Evolutionary conservation across 2,329 filamentous ascomycete species (phyloP).

Genomic region (Samsoniella hepiali): DNA sequence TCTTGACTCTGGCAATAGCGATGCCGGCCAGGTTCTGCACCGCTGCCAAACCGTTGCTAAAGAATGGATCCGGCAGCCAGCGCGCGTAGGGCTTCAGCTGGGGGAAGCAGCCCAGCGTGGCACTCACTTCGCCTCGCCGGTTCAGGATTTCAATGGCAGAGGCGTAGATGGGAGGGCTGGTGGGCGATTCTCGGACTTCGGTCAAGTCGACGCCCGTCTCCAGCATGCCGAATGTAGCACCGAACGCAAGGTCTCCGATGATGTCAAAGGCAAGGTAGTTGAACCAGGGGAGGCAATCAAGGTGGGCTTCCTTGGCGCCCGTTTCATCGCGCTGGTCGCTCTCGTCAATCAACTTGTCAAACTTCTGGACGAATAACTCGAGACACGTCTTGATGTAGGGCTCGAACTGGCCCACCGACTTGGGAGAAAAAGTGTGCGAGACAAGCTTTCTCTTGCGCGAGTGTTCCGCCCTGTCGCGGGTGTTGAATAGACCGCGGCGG

Average conservation of each 20-base stretch:
- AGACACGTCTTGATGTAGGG: slow-evolving; percentile 83
- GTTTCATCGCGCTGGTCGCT: slow-evolving; percentile 46
- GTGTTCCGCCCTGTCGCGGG: slow-evolving; percentile 76
- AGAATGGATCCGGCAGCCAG: slow-evolving; percentile 80
- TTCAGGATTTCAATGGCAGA: slow-evolving; percentile 86
- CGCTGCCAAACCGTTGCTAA: slow-evolving; percentile 68
- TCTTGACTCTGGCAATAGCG: slow-evolving; percentile 76
- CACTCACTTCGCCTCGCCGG: slow-evolving; percentile 80
- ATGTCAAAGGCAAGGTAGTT: slow-evolving; percentile 54
- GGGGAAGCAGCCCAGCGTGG: slow-evolving; percentile 72
- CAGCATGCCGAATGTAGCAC: slow-evolving; percentile 63
- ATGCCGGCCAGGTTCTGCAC: slow-evolving; percentile 83
- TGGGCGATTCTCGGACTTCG: slow-evolving; percentile 63
- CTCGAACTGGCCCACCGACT: slow-evolving; percentile 80
- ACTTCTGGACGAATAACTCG: slow-evolving; percentile 67
- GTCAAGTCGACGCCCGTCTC: slow-evolving; percentile 71
- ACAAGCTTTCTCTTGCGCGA: slow-evolving; percentile 86
- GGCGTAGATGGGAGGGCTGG: slow-evolving; percentile 63
- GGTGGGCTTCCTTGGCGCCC: slow-evolving; percentile 58
- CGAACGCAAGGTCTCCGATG: slow-evolving; percentile 49
- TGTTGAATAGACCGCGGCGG: slow-evolving; percentile 83
- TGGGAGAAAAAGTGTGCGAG: slow-evolving; percentile 80
- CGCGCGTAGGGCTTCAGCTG: slow-evolving; percentile 74
- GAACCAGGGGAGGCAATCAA: slow-evolving; percentile 77
- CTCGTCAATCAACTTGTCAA: slow-evolving; percentile 59